Base-by-base conservation (phyloP, 805 yeast genomes). In the Saccharomycopsis microspora region DNA sequence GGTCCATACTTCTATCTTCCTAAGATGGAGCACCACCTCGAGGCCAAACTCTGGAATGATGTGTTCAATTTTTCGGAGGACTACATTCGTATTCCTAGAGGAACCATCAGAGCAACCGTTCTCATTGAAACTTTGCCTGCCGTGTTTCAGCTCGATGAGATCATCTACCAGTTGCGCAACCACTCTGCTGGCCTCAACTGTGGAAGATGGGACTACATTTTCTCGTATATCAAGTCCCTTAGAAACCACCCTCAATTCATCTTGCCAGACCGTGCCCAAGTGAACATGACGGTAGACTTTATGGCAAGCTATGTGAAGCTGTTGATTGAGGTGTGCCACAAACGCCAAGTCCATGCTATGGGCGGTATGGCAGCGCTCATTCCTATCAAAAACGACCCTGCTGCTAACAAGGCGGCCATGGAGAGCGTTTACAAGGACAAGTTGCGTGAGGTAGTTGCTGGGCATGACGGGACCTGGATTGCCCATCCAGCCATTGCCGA, bases 331-430 rank as follows among this genome's bases (percentile, higher is more conserved):
- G 79, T 85, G 49, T 76, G 83, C 60, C 86, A 80, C 67, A 70
- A 70, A 65, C 74, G 87, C 57, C 82, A 81, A 54, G 85, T 80
- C 41, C 85, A 80, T 59, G 86, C 86, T 42, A 76, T 80, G 74
- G 86, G 86, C 45, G 86, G 86, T 49, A 80, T 80, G 86, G 85
- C 85, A 50, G 86, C 86, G 10, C 84, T 78, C 65, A 80, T 80
- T 58, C 86, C 86, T 41, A 79, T 80, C 68, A 80, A 80, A 70
- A 68, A 70, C 47, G 85, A 80, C 56, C 70, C 70, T 41, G 74
- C 61, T 47, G 78, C 82, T 56, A 80, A 80, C 69, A 68, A 67
- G 61, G 67, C 67, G 45, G 85, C 85, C 45, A 74, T 80, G 78
- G 80, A 75, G 57, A 79, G 78, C 54, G 86, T 80, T 48, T 73